Conservation (phyloP, 768 basidiomycete species). For the Termitomyces sp. region DNA sequence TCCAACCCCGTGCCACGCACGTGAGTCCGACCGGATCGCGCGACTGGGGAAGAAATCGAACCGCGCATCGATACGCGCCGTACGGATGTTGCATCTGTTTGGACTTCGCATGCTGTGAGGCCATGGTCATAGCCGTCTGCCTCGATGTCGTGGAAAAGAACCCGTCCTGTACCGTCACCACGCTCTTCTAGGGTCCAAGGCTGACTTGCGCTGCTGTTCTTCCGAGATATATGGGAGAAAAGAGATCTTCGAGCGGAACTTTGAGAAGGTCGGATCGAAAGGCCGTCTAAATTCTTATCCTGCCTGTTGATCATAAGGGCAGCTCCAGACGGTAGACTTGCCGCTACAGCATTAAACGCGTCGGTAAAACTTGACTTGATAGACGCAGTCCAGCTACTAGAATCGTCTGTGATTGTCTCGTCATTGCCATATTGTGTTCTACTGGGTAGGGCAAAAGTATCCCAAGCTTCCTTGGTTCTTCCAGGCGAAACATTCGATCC, state of each 20-base stretch:
- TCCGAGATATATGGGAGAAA: conserved; percentile 12
- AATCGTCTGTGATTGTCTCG: conserved; percentile 9
- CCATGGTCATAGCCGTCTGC: conserved; percentile 6
- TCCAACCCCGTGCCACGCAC: conserved; percentile 2
- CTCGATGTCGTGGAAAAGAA: conserved; percentile 28
- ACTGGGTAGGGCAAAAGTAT: conserved; percentile 23
- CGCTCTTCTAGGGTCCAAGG: conserved; percentile 37
- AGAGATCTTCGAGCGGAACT: conserved; percentile 13
- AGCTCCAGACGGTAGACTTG: conserved; percentile 26
- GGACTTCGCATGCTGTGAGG: neutral
- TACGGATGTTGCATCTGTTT: conserved; percentile 3
- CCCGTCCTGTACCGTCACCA: conserved; percentile 30
- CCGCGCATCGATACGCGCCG: conserved; percentile 10
- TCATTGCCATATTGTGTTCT: conserved; percentile 8
- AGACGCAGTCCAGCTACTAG: conserved; percentile 35
- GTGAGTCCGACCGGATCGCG: conserved; percentile 7
- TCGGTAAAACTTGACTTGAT: conserved; percentile 40
- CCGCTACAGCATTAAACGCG: conserved; percentile 45
- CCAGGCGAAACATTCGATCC: conserved; percentile 17
- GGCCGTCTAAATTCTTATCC: conserved; percentile 15
- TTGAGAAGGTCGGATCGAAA: conserved; percentile 20
- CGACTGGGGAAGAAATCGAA: conserved; percentile 13
- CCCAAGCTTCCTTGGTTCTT: conserved; percentile 3
- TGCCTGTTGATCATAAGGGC: conserved; percentile 5
- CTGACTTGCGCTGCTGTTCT: conserved; percentile 17